Base-by-base conservation (phyloP, 1,284 basidiomycete species). In the Heliocybe sulcata region DNA sequence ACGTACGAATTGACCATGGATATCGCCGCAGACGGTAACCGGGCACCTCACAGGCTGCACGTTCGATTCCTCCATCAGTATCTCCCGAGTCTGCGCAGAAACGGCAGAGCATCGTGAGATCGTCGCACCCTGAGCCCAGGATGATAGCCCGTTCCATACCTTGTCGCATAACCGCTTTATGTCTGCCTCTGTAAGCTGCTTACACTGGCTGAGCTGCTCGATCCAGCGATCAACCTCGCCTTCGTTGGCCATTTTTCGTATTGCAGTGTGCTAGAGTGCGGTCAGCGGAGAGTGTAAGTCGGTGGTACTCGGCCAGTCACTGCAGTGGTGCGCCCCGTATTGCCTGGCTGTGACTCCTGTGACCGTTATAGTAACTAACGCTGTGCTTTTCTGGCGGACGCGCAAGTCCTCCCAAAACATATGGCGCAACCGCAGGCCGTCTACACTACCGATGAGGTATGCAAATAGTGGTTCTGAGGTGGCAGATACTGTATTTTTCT, bases 81-180 rank as follows among this genome's bases (percentile, higher is more conserved):
- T 95, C 76, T 98, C 95, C 67, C 95, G 84, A 55, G 96, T 94
- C 95, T 97, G 69, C 14, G 56, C 38, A 51, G 54, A 31, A 50
- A 51, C 50, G 55, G 53, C 50, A 54, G 55, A 56, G 27, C 23
- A 53, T 47, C 35, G 60, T 66, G 51, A 65, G 59, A 55, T 52
- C 42, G 23, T 51, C 26, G 45, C 45, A 47, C 33, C 20, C 35
- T 58, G 65, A 64, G 65, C 60, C 62, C 61, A 62, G 57, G 61
- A 64, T 63, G 60, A 65, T 60, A 53, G 60, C 55, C 45, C 54
- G 55, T 59, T 55, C 75, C 85, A 61, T 66, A 94, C 95, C 90
- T 98, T 99, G 81, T 99, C 96, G 77, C 97, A 99, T 62, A 99
- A 82, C 70, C 88, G 87, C 82, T 98, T 98, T 59, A 99, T 94